Percentiles rank a stretch among this genome's conserved stretches.
Evolutionary conservation across 257 asterid species (phyloP).

Genomic region (Pogostemon cablin): DNA sequence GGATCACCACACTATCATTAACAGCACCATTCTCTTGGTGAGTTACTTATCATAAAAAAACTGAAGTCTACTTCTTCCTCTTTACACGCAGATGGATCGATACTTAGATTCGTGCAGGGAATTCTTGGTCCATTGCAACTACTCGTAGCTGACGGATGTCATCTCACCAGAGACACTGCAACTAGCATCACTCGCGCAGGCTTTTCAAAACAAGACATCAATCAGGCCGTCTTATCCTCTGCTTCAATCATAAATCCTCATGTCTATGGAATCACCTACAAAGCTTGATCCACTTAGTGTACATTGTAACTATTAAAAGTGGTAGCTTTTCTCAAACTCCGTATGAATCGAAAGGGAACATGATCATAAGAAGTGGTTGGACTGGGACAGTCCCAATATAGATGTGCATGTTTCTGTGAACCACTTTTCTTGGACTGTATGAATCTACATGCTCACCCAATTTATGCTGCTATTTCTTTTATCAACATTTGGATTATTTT

Average conservation of each 20-base stretch:
- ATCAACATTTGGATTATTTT: constrained; percentile 15
- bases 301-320: too few species aligned
- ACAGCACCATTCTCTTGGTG: background rate
- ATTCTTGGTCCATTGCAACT: constrained; percentile 87
- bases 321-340: background rate
- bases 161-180: constrained; percentile 66
- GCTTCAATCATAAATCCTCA: constrained; percentile 71
- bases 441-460: constrained; percentile 2
- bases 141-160: constrained; percentile 77
- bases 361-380: constrained; percentile 33
- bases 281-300: constrained; percentile 18
- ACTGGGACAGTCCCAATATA: background rate
- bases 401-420: constrained; percentile 2
- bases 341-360: constrained; percentile 10
- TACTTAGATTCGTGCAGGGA: constrained; percentile 59
- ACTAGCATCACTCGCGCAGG: constrained; percentile 54
- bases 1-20: background rate
- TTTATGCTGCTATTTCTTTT: constrained; percentile 7
- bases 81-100: constrained; percentile 65
- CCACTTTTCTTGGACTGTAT: constrained; percentile 22
- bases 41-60: background rate
- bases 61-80: constrained; percentile 7
- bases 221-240: constrained; percentile 52
- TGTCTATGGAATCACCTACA: constrained; percentile 67
- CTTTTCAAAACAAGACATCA: constrained; percentile 54